Evolutionary conservation across 2,329 filamentous ascomycete genomes (phyloP), one percentile per base, ranked within the genome.

Genomic region (Alternaria panax): DNA sequence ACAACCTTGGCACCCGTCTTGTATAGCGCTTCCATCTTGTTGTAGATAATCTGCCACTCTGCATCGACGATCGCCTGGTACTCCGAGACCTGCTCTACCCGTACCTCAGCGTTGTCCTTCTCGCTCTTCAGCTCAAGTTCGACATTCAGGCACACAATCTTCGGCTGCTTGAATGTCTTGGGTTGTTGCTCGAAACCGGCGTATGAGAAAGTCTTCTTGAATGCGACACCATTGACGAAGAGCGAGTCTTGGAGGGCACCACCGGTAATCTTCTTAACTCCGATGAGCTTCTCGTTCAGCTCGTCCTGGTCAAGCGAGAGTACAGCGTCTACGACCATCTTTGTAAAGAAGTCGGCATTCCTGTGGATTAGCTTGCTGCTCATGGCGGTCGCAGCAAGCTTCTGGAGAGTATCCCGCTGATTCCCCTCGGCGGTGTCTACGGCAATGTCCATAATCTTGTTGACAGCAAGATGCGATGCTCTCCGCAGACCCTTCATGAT

Each of bases 131-230:
- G 85, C 83, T 99, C 95, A 63, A 99, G 86, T 82, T 99, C 95
- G 70, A 99, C 95, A 79, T 98, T 99, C 71, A 99, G 83, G 81
- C 94, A 98, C 62, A 97, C 92, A 70, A 99, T 96, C 85, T 96
- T 96, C 62, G 95, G 95, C 81, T 97, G 88, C 77, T 86, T 88
- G 85, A 99, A 98, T 7, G 87, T 89, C 82, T 99, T 99, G 68
- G 95, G 95, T 83, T 99, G 95, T 83, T 99, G 95, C 83, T 99
- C 95, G 82, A 99, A 99, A 76, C 95, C 95, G 71, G 95, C 95
- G 78, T 99, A 99, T 51, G 94, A 93, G 80, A 99, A 99, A 5
- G 95, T 99, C 88, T 99, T 99, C 85, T 98, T 98, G 86, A 99
- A 99, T 34, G 95, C 94, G 63, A 99, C 95, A 76, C 95, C 95